A percentile compares a stretch with the other conserved stretches of the same genome.
Evolutionary conservation across 805 yeast genomes (phyloP).

Genomic region (Cyberlindnera suaveolens): DNA sequence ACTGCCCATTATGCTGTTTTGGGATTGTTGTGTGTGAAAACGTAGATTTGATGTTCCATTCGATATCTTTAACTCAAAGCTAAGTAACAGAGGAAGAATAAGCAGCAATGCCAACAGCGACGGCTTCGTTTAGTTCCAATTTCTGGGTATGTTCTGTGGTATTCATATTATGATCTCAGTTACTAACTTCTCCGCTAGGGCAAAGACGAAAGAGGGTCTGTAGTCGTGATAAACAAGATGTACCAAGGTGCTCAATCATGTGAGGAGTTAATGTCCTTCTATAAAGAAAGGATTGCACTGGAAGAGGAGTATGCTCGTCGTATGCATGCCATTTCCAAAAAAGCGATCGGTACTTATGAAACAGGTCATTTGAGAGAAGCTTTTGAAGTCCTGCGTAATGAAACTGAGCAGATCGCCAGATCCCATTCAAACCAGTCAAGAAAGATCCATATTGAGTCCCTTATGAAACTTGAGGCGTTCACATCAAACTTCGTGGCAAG

Average conservation of each 20-base stretch:
- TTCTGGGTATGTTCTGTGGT: conserved; percentile 37
- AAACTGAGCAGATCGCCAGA: conserved; percentile 52
- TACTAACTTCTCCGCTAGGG: conserved; percentile 37
- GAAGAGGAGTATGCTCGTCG: conserved; percentile 69
- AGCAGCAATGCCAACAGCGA: neutral
- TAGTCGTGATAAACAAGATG: conserved; percentile 48
- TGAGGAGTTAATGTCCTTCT: conserved; percentile 42
- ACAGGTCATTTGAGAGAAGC: conserved; percentile 54
- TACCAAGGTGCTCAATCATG: conserved; percentile 54
- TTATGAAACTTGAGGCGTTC: conserved; percentile 47
- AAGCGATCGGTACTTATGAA: conserved; percentile 48
- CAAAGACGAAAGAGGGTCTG: conserved; percentile 53
- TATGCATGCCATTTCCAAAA: conserved; percentile 44
- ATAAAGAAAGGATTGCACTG: conserved; percentile 50
- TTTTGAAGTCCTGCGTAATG: conserved; percentile 50
- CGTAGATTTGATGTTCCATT: neutral
- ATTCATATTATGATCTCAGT: neutral
- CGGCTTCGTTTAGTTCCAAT: conserved; percentile 33
- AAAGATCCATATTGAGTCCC: conserved; percentile 46
- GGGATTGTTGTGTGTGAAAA: neutral
- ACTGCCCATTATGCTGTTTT: neutral
- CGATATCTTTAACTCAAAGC: neutral
- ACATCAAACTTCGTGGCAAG: conserved; percentile 43
- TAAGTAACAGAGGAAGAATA: neutral
- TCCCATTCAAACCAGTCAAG: conserved; percentile 47